Conservation (phyloP, 2,329 filamentous ascomycete species). For the Neofusicoccum ribis region DNA sequence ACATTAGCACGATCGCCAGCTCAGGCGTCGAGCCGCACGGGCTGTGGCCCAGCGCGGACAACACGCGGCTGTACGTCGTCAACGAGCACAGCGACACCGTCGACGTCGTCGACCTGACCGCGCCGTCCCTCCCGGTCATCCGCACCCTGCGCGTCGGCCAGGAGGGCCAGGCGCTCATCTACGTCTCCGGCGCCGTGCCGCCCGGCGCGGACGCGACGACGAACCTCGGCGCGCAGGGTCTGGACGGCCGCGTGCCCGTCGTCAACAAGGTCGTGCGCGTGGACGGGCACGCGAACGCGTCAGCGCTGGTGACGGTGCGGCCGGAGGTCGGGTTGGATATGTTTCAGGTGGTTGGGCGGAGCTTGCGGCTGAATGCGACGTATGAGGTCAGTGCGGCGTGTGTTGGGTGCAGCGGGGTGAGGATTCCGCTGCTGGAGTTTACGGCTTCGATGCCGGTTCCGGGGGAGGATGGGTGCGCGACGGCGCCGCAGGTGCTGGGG, state of each 20-base stretch:
- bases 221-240: constrained; percentile 1
- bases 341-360: background rate
- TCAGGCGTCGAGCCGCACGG: constrained; percentile 18
- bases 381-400: background rate
- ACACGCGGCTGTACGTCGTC: constrained; percentile 19
- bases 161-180: constrained; percentile 18
- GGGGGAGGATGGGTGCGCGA: background rate
- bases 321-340: background rate
- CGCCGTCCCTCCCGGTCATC: background rate
- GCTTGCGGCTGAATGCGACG: background rate
- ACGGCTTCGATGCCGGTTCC: background rate
- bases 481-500: background rate
- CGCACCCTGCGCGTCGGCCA: constrained; percentile 14
- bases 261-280: background rate
- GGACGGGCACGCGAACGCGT: background rate
- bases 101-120: constrained; percentile 15
- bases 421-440: background rate
- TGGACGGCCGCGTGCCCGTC: background rate
- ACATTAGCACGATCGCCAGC: background rate
- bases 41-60: constrained; percentile 19
- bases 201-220: background rate
- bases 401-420: background rate
- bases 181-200: constrained; percentile 14
- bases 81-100: constrained; percentile 21
- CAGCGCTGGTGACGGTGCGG: background rate